Evolutionary conservation across 2,329 filamentous ascomycete genomes (phyloP), one percentile per base, ranked within the genome.

Genomic region (Ophiostoma sp.): DNA sequence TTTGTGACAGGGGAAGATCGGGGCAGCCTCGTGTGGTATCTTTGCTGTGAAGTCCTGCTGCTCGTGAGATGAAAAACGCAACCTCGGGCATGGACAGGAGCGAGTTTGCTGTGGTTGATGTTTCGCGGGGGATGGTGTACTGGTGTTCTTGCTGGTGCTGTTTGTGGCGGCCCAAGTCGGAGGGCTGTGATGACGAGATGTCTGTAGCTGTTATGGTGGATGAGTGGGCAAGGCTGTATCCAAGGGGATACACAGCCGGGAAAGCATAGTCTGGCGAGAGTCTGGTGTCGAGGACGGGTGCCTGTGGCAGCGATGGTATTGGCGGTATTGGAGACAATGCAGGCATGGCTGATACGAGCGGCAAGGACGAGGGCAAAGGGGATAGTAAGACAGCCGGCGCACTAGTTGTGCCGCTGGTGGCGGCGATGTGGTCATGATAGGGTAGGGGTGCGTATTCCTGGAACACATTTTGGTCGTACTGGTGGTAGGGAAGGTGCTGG

Each of bases 51-150:
- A 5, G n/a, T 2, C 16, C 18, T 49, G 47, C 14, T n/a, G 47
- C 12, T 7, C 14, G 6, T 36, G 18, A 11, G 27, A 78, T 67
- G 36, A 75, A 68, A n/a, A 76, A 74, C 45, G 74, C 75, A 18
- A 78, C 73, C 40, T 73, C 72, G 9, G 77, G 76, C n/a, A 76
- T 69, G 0, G 76, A 74, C 12, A 79, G 73, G 5, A 79, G 73
- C 16, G 77, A 75, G 52, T 70, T 76, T 2, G 76, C 73, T 18
- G 78, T 70, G 11, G 76, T 75, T 36, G 75, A 75, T 70, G 78
- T 76, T 49, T 75, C 75, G 52, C 73, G 73, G 0, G 78, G 78
- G 27, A 79, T 77, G 16, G 78, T 72, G 66, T 79, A 78, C 49
- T 78, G 76, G 9, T 62, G 38, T 40, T 41, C 1, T 62, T n/a